Evolutionary conservation across 169 alveolate species (phyloP).

Genomic region (Toxoplasma gondii): DNA sequence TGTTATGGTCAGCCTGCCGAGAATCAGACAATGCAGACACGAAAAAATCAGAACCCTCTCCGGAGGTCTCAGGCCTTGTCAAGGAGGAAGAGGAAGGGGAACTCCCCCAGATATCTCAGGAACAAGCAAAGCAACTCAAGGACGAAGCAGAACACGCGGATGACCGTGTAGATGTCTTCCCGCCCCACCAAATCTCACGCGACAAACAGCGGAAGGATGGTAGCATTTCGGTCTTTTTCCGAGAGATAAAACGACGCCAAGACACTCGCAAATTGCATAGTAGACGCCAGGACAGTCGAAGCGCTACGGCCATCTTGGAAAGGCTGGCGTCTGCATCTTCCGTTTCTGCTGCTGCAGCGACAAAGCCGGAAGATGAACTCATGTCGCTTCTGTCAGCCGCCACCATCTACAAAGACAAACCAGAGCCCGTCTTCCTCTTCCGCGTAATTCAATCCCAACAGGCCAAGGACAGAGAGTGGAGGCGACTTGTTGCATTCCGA

Average conservation of each 20-base stretch:
- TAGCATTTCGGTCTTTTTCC: neutral
- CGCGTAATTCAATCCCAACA: conserved; percentile 16
- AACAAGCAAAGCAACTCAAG: too few species aligned
- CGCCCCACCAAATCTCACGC: neutral
- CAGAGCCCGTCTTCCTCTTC: neutral
- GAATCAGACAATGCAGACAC: neutral
- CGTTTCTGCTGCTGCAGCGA: neutral
- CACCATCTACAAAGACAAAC: neutral
- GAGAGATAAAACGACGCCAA: neutral
- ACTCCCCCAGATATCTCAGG: too few species aligned
- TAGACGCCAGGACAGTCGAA: too few species aligned
- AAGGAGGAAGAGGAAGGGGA: too few species aligned
- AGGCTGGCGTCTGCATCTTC: too few species aligned
- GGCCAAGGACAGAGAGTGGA: neutral
- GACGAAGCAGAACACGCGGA: neutral
- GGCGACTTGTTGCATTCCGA: conserved; percentile 18
- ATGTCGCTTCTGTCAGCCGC: neutral
- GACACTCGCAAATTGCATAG: too few species aligned
- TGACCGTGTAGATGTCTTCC: neutral
- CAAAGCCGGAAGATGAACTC: neutral
- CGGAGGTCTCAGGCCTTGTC: too few species aligned
- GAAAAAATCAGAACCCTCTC: too few species aligned
- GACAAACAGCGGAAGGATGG: neutral
- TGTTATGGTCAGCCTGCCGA: neutral
- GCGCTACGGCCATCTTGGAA: too few species aligned